A percentile compares a stretch with the other conserved stretches of the same genome.
These are phyloP conservation scores for Fusarium abutilonis DNA, from an alignment of 2,329 filamentous ascomycete genomes.

Conservation along the genomic window DNA sequence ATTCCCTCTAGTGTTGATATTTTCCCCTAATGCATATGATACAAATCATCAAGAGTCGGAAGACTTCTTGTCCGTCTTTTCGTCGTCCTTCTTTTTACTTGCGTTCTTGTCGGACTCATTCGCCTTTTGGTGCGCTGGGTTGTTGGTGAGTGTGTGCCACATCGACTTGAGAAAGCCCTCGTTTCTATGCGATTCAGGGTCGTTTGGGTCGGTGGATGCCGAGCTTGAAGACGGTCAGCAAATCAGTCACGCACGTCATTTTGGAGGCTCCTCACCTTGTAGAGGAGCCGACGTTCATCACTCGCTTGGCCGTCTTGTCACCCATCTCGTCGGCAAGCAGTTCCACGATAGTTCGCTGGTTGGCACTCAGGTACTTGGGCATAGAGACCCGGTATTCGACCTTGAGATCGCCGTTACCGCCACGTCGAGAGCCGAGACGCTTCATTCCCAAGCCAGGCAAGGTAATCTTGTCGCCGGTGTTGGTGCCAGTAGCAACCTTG, in stretches of 20 bases:
- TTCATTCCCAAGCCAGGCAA: slow-evolving; percentile 94
- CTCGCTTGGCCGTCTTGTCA: slow-evolving; percentile 88
- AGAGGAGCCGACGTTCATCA: slow-evolving; percentile 78
- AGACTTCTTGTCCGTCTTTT: slow-evolving; percentile 49
- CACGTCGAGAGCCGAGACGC: slow-evolving; percentile 74
- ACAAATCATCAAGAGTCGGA: slow-evolving; percentile 47
- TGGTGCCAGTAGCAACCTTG: slow-evolving; percentile 89
- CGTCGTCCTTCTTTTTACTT: slow-evolving; percentile 37
- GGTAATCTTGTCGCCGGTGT: slow-evolving; percentile 90
- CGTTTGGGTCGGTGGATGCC: slow-evolving; percentile 38
- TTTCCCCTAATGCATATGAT: slow-evolving; percentile 35
- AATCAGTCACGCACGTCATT: neutral
- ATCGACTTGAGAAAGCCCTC: slow-evolving; percentile 93
- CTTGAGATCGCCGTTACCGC: slow-evolving; percentile 80
- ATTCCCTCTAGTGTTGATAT: slow-evolving; percentile 41
- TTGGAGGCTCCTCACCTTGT: slow-evolving; percentile 45
- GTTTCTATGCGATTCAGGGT: slow-evolving; percentile 70
- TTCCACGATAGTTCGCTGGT: slow-evolving; percentile 92
- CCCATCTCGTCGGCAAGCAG: slow-evolving; percentile 97
- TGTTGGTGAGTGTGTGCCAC: slow-evolving; percentile 91
- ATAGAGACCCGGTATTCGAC: slow-evolving; percentile 96
- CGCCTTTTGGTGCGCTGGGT: slow-evolving; percentile 64
- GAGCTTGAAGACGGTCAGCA: slow-evolving; percentile 23
- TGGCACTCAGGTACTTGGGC: slow-evolving; percentile 92
- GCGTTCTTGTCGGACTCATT: slow-evolving; percentile 35